phyloP scores from a whole-genome alignment of 257 asterid species.

The Solanum sitiens region DNA sequence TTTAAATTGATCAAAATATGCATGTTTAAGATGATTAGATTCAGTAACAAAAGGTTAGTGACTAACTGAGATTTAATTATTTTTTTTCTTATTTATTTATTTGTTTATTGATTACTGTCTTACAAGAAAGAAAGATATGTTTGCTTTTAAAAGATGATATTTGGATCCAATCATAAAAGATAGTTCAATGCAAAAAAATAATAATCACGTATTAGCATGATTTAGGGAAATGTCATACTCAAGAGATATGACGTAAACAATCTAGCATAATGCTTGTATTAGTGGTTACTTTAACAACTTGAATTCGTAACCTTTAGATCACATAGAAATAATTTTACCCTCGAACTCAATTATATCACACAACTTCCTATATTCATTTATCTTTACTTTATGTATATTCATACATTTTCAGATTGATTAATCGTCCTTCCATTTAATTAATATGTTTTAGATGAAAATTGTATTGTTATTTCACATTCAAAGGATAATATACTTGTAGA shows the following conservation, averaged over 20 bases:
- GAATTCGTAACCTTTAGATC: not conserved
- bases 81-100: no score
- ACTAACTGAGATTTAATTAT: not conserved
- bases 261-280: no score
- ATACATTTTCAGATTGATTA: not conserved
- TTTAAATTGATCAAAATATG: not conserved
- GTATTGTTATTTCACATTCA: not conserved
- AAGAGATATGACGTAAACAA: not conserved
- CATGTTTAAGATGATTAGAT: not conserved
- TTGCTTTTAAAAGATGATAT: not conserved
- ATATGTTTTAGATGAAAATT: not conserved
- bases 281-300: not conserved
- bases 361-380: not conserved
- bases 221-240: not conserved
- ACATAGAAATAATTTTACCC: rapidly evolving
- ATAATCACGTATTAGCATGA: not conserved
- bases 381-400: not conserved
- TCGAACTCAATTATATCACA: not conserved
- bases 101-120: no score
- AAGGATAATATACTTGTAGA: not conserved
- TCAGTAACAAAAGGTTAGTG: not conserved
- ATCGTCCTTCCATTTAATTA: not conserved
- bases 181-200: no score
- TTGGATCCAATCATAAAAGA: not conserved
- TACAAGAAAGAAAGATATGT: not conserved